A percentile compares a stretch with the other conserved stretches of the same genome.
Evolutionary conservation across 768 basidiomycete genomes (phyloP).

Genomic region (Kwoniella sp.): DNA sequence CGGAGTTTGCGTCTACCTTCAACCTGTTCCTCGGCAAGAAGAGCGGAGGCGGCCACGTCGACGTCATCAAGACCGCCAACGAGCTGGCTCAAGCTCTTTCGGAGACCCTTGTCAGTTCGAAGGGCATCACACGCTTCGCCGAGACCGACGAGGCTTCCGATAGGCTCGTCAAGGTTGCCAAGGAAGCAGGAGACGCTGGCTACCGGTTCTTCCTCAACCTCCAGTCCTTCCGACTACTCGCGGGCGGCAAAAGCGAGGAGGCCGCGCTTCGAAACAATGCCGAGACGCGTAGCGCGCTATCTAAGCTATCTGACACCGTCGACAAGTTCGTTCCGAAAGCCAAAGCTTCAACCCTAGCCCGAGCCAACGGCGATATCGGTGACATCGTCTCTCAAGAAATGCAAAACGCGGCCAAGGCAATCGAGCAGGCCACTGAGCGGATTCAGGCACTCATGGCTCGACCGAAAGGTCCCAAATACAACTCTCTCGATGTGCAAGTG

Average conservation of each 20-base stretch:
- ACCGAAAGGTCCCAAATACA: constrained; percentile 80
- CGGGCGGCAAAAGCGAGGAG: constrained; percentile 79
- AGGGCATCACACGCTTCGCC: constrained; percentile 91
- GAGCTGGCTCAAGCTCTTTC: constrained; percentile 90
- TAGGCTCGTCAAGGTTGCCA: constrained; percentile 81
- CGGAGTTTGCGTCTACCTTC: constrained; percentile 92
- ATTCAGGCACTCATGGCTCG: constrained; percentile 88
- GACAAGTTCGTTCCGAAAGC: constrained; percentile 80
- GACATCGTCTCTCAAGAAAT: constrained; percentile 97
- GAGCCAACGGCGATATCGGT: constrained; percentile 88
- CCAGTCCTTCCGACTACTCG: constrained; percentile 90
- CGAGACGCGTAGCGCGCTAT: constrained; percentile 77
- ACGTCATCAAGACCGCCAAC: constrained; percentile 96
- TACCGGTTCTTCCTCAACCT: constrained; percentile 91
- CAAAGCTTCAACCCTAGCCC: constrained; percentile 68
- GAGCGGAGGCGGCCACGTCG: constrained; percentile 88
- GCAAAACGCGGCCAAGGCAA: constrained; percentile 86
- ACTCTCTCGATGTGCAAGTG: constrained; percentile 88
- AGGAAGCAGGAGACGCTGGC: constrained; percentile 81
- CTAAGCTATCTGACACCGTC: constrained; percentile 82
- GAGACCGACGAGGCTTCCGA: constrained; percentile 90
- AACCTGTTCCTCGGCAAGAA: constrained; percentile 82
- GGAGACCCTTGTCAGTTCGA: constrained; percentile 89
- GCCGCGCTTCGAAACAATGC: constrained; percentile 87
- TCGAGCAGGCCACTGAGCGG: constrained; percentile 87